Conservation (phyloP, 371 early-diverging fungal species). For the Mucor velutinosus region DNA sequence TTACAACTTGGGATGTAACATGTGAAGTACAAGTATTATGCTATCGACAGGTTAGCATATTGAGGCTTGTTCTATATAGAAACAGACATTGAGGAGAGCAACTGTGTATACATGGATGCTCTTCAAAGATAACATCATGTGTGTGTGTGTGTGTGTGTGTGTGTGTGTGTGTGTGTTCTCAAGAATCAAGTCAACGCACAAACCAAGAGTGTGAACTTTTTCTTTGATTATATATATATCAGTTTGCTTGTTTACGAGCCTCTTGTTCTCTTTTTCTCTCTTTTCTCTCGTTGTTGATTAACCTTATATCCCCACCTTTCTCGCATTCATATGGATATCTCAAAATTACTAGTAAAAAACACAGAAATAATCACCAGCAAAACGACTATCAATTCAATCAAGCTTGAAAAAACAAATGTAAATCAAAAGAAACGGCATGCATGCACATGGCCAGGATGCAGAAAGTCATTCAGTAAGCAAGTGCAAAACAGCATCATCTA, state of each 20-base stretch:
- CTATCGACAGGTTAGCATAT: background rate
- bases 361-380: slow-evolving; percentile 6
- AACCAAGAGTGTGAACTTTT: background rate
- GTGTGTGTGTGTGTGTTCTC: background rate
- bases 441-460: slow-evolving; percentile 28
- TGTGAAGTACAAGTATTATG: slow-evolving; percentile 1
- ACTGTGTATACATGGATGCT: background rate
- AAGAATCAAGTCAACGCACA: slow-evolving; percentile 10
- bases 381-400: background rate
- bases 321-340: slow-evolving; percentile 20
- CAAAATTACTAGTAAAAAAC: slow-evolving; percentile 14
- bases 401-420: background rate
- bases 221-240: background rate
- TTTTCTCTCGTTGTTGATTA: background rate
- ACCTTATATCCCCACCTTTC: background rate
- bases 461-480: slow-evolving; percentile 24
- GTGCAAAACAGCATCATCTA: background rate
- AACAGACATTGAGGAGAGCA: background rate
- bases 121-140: background rate
- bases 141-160: background rate
- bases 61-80: background rate
- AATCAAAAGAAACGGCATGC: slow-evolving; percentile 19
- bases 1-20: background rate
- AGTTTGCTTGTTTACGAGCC: background rate
- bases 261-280: slow-evolving; percentile 7